Conservation (phyloP, 257 asterid species). For the Solanum chiquidenum region DNA sequence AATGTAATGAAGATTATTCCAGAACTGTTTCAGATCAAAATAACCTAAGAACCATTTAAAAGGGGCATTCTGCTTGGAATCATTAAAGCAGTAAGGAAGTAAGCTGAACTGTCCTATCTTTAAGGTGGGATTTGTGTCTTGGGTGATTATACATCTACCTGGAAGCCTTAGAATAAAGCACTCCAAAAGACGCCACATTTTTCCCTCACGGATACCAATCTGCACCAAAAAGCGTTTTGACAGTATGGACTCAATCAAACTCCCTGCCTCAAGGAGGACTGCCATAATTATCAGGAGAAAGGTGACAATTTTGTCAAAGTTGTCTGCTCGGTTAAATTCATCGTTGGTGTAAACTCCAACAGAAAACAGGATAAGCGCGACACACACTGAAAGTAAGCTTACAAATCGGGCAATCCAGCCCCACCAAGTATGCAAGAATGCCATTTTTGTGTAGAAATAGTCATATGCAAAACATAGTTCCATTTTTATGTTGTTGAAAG, state of each 20-base stretch:
- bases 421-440: not conserved
- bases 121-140: not conserved
- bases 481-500: not conserved
- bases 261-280: not conserved
- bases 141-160: not conserved
- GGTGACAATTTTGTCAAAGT: not conserved
- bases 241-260: not conserved
- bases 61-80: not conserved
- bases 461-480: not conserved
- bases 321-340: not conserved
- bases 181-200: not conserved
- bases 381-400: not conserved
- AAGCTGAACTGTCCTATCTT: not conserved
- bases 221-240: not conserved
- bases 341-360: not conserved
- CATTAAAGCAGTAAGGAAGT: not conserved
- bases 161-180: not conserved
- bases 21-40: not conserved
- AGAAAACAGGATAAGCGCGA: not conserved
- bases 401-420: not conserved
- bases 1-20: not conserved
- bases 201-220: not conserved
- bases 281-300: not conserved
- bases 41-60: not conserved
- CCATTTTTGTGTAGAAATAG: not conserved